A percentile compares a stretch with the other conserved stretches of the same genome.
Conservation (phyloP, 139 green algal genomes). For the Nannochloris sp. region DNA sequence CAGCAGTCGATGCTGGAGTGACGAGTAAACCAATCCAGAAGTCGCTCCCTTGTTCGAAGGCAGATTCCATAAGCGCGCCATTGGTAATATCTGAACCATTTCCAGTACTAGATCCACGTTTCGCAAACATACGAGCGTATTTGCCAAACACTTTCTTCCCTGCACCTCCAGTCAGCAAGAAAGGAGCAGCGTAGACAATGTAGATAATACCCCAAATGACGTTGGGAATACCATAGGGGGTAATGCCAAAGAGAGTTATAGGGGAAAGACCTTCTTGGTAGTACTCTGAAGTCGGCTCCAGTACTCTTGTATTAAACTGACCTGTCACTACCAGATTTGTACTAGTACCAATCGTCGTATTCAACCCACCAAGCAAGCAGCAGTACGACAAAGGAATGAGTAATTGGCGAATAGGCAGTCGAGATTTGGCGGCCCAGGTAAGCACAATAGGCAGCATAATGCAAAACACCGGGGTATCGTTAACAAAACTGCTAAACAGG, state of each 20-base stretch:
- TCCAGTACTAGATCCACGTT: background rate
- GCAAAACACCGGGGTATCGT: constrained; percentile 60
- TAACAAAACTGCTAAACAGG: constrained; percentile 43
- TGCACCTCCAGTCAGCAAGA: constrained; percentile 20
- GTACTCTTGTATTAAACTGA: constrained; percentile 9
- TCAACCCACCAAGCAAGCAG: constrained; percentile 48
- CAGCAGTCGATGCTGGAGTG: constrained; percentile 21
- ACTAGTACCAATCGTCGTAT: constrained; percentile 50
- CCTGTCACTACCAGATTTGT: constrained; percentile 62
- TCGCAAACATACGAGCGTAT: background rate
- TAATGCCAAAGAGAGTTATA: constrained; percentile 28
- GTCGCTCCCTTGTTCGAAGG: background rate
- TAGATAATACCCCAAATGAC: constrained; percentile 34
- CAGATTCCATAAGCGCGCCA: background rate
- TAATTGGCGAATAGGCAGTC: constrained; percentile 36
- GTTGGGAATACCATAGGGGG: constrained; percentile 23
- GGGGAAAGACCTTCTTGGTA: constrained; percentile 13
- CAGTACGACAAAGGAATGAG: constrained; percentile 55
- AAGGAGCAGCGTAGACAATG: constrained; percentile 24
- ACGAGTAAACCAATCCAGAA: constrained; percentile 39
- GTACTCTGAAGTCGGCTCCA: constrained; percentile 25
- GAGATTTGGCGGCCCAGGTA: constrained; percentile 23
- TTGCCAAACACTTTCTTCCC: constrained; percentile 12
- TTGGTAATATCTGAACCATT: background rate
- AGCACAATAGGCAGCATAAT: constrained; percentile 38